These are phyloP conservation scores for Aureobasidium melanogenum DNA, from an alignment of 2,329 filamentous ascomycete genomes.

Conservation along the genomic window DNA sequence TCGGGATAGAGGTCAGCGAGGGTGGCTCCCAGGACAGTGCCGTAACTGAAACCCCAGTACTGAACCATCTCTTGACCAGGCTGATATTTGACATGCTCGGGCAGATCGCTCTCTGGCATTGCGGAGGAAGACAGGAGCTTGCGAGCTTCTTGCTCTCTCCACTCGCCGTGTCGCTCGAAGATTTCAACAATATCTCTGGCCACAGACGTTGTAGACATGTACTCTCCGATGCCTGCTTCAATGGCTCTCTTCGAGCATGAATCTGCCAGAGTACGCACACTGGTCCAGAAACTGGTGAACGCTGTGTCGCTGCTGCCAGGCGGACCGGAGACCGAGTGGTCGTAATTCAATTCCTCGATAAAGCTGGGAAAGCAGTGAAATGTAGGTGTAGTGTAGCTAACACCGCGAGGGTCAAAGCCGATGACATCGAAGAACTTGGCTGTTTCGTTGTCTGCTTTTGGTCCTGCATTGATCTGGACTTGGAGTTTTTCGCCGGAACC, in stretches of 20 bases:
- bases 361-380: constrained; percentile 27
- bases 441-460: not conserved
- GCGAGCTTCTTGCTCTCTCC: constrained; percentile 24
- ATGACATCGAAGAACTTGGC: constrained; percentile 30
- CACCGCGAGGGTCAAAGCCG: constrained; percentile 35
- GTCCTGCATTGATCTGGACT: constrained; percentile 28
- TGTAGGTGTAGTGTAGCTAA: constrained; percentile 27
- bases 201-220: constrained; percentile 37
- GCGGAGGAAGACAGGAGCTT: not conserved
- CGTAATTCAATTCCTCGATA: constrained; percentile 21
- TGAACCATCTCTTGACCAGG: constrained; percentile 22
- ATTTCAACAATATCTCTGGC: constrained; percentile 41
- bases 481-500: constrained; percentile 29
- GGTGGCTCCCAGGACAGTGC: constrained; percentile 37
- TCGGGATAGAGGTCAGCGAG: constrained; percentile 39
- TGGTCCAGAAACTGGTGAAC: constrained; percentile 30
- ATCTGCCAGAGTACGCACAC: constrained; percentile 27
- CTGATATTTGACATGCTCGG: constrained; percentile 23
- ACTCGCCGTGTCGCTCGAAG: constrained; percentile 32
- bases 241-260: constrained; percentile 16
- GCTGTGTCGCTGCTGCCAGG: constrained; percentile 32
- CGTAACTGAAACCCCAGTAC: constrained; percentile 39
- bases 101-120: constrained; percentile 13
- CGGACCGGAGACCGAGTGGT: constrained; percentile 25
- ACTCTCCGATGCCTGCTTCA: constrained; percentile 26